phyloP scores from a whole-genome alignment of 2,329 filamentous ascomycete genomes.

The Talaromyces rugulosus region DNA sequence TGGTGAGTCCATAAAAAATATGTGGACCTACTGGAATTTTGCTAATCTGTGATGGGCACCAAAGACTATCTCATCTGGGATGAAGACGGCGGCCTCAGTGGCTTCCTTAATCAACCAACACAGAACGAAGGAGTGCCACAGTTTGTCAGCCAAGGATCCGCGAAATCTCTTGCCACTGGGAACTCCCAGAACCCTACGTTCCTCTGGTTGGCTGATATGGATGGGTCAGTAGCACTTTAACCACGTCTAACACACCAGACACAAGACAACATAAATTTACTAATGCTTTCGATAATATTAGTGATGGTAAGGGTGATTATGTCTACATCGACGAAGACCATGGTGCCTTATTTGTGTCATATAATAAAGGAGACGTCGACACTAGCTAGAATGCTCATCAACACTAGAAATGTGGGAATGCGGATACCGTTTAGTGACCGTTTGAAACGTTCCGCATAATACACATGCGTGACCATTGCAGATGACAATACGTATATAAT shows the following conservation, averaged over 20 bases:
- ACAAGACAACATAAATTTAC: not conserved
- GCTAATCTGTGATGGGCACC: not conserved
- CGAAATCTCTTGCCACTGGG: not conserved
- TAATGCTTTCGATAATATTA: not conserved
- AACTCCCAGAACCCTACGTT: not conserved
- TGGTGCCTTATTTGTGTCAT: not conserved
- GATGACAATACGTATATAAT: too few species aligned
- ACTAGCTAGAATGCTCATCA: too few species aligned
- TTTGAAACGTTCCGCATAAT: too few species aligned
- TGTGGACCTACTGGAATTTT: not conserved
- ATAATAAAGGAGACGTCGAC: not conserved
- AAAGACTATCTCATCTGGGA: not conserved
- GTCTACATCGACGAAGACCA: not conserved
- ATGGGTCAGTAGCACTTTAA: not conserved
- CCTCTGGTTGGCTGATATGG: not conserved
- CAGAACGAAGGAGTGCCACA: not conserved
- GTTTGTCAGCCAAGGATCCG: not conserved
- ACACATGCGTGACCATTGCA: too few species aligned
- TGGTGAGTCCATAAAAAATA: not conserved
- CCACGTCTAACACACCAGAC: not conserved
- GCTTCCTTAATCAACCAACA: not conserved
- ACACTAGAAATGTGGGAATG: too few species aligned
- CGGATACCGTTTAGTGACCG: too few species aligned
- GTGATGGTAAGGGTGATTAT: not conserved
- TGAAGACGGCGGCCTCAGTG: not conserved